phyloP scores from a whole-genome alignment of 192 early-diverging fungal genomes.

The Irineochytrium annulatum region DNA sequence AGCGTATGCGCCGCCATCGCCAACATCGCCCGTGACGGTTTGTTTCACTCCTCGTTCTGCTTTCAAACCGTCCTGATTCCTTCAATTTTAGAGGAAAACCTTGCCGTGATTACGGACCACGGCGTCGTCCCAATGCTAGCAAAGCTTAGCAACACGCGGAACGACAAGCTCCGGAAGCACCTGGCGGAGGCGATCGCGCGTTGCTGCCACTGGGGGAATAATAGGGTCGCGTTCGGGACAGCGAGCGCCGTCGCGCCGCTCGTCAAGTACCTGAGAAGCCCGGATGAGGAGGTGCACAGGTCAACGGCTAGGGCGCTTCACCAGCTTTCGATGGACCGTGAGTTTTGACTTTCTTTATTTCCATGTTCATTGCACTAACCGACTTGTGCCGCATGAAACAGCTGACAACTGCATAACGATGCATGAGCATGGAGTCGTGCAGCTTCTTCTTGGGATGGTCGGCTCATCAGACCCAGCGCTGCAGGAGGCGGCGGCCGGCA shows the following conservation, averaged over 20 bases:
- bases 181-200: slow-evolving; percentile 58
- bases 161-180: slow-evolving; percentile 59
- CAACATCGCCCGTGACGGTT: slow-evolving; percentile 64
- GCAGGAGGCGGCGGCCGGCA: slow-evolving; percentile 64
- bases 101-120: slow-evolving; percentile 69
- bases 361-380: not conserved
- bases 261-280: slow-evolving; percentile 59
- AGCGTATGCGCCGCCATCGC: slow-evolving; percentile 63
- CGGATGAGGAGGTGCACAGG: slow-evolving; percentile 60
- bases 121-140: slow-evolving; percentile 65
- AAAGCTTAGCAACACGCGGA: slow-evolving; percentile 55
- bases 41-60: not conserved
- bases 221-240: slow-evolving; percentile 59
- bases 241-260: slow-evolving; percentile 58
- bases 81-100: slow-evolving; percentile 49
- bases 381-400: slow-evolving; percentile 6
- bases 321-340: slow-evolving; percentile 67
- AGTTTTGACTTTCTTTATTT: slow-evolving; percentile 18
- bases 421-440: slow-evolving; percentile 66
- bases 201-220: slow-evolving; percentile 67
- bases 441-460: slow-evolving; percentile 62
- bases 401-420: slow-evolving; percentile 68
- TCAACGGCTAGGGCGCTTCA: slow-evolving; percentile 59
- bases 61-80: not conserved
- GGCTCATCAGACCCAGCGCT: slow-evolving; percentile 50